Percentiles rank a stretch among this genome's conserved stretches.
Evolutionary conservation across 169 alveolate species (phyloP).

Genomic region (Eimeria acervulina): DNA sequence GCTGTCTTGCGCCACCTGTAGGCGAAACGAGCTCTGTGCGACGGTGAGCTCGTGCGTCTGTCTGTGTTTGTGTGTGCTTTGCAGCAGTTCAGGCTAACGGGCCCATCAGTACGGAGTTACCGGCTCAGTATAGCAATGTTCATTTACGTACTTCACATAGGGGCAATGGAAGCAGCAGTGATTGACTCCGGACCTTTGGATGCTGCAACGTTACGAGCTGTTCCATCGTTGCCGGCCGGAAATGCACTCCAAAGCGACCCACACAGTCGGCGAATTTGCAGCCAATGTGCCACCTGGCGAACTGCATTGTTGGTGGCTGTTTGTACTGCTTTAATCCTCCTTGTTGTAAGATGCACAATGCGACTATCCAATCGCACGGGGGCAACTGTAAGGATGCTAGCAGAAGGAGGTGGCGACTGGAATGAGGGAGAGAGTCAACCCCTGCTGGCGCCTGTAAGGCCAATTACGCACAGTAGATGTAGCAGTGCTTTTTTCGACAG

Average conservation of each 20-base stretch:
- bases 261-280: not conserved
- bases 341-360: not conserved
- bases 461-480: not conserved
- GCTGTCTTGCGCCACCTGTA: too few species aligned
- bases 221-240: not conserved
- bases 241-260: not conserved
- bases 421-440: not conserved
- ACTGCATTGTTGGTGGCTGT: not conserved
- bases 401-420: constrained; percentile 16
- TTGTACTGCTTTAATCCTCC: not conserved
- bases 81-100: not conserved
- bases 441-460: not conserved
- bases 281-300: not conserved
- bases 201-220: not conserved
- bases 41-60: not conserved
- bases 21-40: too few species aligned
- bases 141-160: not conserved
- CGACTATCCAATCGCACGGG: not conserved
- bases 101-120: not conserved
- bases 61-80: not conserved
- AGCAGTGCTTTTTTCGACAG: not conserved
- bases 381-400: not conserved
- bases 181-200: not conserved
- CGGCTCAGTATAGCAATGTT: not conserved
- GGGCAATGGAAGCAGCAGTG: not conserved